Conservation (phyloP, 768 basidiomycete species). For the Russula olivacea region DNA sequence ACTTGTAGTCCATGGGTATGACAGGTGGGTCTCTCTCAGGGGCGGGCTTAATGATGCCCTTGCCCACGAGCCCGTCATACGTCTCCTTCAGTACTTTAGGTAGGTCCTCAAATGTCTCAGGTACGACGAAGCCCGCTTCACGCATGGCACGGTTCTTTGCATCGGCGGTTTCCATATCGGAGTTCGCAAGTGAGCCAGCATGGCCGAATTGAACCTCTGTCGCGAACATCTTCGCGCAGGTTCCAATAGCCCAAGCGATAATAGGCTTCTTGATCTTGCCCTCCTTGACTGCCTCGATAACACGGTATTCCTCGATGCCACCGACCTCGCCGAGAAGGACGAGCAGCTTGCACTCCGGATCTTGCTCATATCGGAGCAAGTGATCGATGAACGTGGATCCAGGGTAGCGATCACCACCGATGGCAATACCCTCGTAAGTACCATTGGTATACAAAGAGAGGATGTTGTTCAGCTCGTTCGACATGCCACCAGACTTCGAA, state of each 20-base stretch:
- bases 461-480: slow-evolving; percentile 99
- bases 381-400: slow-evolving; percentile 99
- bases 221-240: slow-evolving; percentile 99
- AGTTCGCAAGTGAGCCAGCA: slow-evolving; percentile 97
- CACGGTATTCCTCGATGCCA: slow-evolving; percentile 97
- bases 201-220: slow-evolving; percentile 99
- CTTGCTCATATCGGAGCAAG: slow-evolving; percentile 92
- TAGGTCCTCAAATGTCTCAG: slow-evolving; percentile 95
- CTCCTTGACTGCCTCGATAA: slow-evolving; percentile 93
- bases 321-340: slow-evolving; percentile 98
- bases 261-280: slow-evolving; percentile 97
- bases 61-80: slow-evolving; percentile 72
- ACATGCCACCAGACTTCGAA: slow-evolving; percentile 99
- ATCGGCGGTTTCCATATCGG: slow-evolving; percentile 94
- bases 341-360: slow-evolving; percentile 98
- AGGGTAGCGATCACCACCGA: slow-evolving; percentile 98
- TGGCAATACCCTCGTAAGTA: slow-evolving; percentile 99
- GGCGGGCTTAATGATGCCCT: slow-evolving; percentile 62
- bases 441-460: slow-evolving; percentile 94
- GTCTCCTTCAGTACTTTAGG: slow-evolving; percentile 78
- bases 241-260: slow-evolving; percentile 99
- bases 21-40: slow-evolving; percentile 84
- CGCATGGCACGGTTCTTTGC: slow-evolving; percentile 97
- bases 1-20: slow-evolving; percentile 99
- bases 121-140: slow-evolving; percentile 92